These are phyloP conservation scores for Solanum ossicruentum DNA, from an alignment of 257 asterid species.

Conservation along the genomic window DNA sequence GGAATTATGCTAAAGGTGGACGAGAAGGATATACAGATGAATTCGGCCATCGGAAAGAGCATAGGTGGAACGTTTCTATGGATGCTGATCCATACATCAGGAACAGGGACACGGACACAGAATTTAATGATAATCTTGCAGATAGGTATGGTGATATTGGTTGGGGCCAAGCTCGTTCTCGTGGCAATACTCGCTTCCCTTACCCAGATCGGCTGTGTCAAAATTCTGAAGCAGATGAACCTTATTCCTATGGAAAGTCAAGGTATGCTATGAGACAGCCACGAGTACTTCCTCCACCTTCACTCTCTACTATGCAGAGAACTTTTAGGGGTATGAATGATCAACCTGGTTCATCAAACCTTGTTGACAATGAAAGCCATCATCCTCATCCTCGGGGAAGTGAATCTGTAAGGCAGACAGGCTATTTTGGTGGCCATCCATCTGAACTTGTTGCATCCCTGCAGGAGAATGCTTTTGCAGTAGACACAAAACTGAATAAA, in stretches of 20 bases:
- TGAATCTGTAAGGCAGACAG: slow-evolving; percentile 30
- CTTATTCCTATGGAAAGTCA: slow-evolving; percentile 64
- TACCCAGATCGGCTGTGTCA: slow-evolving; percentile 50
- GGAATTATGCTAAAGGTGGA: slow-evolving; percentile 33
- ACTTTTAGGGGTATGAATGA: slow-evolving; percentile 30
- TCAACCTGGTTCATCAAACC: slow-evolving; percentile 33
- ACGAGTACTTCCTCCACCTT: slow-evolving; percentile 89
- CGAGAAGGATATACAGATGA: slow-evolving; percentile 57
- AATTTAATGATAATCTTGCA: slow-evolving; percentile 35
- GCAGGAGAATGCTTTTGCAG: slow-evolving; percentile 27
- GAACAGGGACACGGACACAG: slow-evolving; percentile 45
- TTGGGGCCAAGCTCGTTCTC: slow-evolving; percentile 50
- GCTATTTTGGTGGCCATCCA: slow-evolving; percentile 40
- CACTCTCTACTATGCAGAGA: slow-evolving; percentile 51
- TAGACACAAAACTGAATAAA: slow-evolving; percentile 28
- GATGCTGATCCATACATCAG: slow-evolving; percentile 45
- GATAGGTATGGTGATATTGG: slow-evolving; percentile 55
- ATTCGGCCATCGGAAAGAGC: slow-evolving; percentile 50
- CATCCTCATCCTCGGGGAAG: slow-evolving; percentile 25
- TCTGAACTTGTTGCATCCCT: slow-evolving; percentile 29
- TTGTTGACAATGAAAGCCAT: slow-evolving; percentile 25
- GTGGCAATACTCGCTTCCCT: slow-evolving; percentile 32
- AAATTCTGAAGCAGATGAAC: slow-evolving; percentile 48
- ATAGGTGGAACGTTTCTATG: slow-evolving; percentile 53
- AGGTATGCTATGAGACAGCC: slow-evolving; percentile 88